Conservation (phyloP, 169 alveolate species). For the Cryptosporidium sp. region DNA sequence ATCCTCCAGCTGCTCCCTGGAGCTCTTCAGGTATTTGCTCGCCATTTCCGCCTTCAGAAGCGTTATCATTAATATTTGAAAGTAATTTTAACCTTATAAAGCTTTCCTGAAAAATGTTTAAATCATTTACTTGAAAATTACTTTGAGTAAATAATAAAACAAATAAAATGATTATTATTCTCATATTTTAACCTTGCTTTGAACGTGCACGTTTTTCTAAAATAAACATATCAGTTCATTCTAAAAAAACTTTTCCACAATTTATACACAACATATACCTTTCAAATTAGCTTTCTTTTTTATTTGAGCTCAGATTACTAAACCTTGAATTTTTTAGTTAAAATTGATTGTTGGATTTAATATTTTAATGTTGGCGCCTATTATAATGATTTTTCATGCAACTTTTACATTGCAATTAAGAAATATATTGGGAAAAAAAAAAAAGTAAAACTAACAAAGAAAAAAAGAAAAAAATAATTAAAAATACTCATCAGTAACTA, state of each 20-base stretch:
- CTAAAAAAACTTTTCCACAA: not conserved
- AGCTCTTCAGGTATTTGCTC: too few relatives aligned
- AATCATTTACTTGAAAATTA: not conserved
- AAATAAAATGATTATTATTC: not conserved
- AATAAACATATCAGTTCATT: too few relatives aligned
- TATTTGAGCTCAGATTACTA: too few relatives aligned
- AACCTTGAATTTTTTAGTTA: too few relatives aligned
- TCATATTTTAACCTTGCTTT: not conserved
- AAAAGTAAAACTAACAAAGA: too few relatives aligned
- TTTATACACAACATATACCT: too few relatives aligned
- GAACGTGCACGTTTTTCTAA: too few relatives aligned
- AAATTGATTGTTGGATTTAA: not conserved
- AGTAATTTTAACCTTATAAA: not conserved
- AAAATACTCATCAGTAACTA: not conserved
- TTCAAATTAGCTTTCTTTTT: not conserved
- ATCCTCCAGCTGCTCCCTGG: not conserved
- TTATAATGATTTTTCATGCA: not conserved
- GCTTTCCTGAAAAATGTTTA: not conserved
- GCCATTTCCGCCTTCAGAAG: not conserved
- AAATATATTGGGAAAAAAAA: not conserved
- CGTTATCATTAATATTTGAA: not conserved
- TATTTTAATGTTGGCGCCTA: not conserved
- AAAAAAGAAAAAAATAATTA: too few relatives aligned
- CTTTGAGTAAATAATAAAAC: not conserved
- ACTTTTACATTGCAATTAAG: not conserved